These are phyloP conservation scores for Tilletia horrida DNA, from an alignment of 1,284 basidiomycete species.

Conservation along the genomic window DNA sequence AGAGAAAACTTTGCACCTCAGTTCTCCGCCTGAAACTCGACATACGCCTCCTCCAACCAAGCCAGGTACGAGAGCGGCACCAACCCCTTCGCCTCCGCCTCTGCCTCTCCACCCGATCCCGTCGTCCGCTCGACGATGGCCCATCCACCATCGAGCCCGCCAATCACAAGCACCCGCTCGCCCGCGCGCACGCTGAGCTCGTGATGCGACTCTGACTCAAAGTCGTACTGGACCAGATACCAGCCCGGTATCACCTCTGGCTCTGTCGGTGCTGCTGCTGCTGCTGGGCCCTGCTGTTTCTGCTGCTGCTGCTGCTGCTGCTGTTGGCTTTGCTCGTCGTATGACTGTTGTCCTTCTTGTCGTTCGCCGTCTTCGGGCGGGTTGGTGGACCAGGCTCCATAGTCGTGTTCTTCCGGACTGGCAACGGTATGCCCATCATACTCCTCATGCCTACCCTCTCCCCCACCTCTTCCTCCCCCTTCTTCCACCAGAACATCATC, in stretches of 20 bases:
- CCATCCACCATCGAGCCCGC: slow-evolving; percentile 40
- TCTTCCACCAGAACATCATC: slow-evolving; percentile 16
- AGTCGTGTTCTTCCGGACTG: slow-evolving; percentile 13
- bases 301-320: slow-evolving; percentile 21
- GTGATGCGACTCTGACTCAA: slow-evolving; percentile 37
- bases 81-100: not conserved
- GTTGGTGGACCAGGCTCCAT: not conserved
- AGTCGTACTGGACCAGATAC: slow-evolving; percentile 41
- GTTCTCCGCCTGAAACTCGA: too few relatives aligned
- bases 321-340: too few relatives aligned
- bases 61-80: not conserved
- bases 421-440: slow-evolving; percentile 9
- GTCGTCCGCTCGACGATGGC: slow-evolving; percentile 27
- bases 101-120: not conserved
- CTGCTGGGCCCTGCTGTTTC: slow-evolving; percentile 32
- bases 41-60: slow-evolving; percentile 1
- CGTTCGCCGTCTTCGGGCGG: too few relatives aligned
- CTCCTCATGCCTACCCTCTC: slow-evolving; percentile 12
- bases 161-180: slow-evolving; percentile 34
- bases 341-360: too few relatives aligned
- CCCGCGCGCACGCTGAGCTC: slow-evolving; percentile 33
- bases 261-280: slow-evolving; percentile 32
- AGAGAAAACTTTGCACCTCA: too few relatives aligned
- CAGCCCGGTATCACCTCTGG: slow-evolving; percentile 27
- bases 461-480: not conserved